A percentile compares a stretch with the other conserved stretches of the same genome.
These are phyloP conservation scores for Yamadazyma conglobata DNA, from an alignment of 1,139 yeast species.

Conservation along the genomic window DNA sequence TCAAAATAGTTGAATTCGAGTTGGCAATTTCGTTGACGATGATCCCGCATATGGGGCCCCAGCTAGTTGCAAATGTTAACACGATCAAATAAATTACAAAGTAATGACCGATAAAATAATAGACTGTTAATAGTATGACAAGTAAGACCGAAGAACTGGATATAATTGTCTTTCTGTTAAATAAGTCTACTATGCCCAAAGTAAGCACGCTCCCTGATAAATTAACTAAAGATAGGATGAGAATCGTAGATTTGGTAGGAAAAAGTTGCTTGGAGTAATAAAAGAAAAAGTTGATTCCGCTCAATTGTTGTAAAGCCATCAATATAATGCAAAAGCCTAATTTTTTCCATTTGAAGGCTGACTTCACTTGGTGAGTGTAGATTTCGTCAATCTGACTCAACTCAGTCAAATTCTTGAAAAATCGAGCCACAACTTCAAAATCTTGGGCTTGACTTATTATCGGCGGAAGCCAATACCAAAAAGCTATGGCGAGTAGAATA, in stretches of 20 bases:
- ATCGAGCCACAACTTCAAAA: conserved; percentile 3
- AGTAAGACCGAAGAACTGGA: conserved; percentile 8
- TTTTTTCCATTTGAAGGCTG: conserved; percentile 8
- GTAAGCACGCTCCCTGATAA: conserved; percentile 11
- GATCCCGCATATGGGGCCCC: conserved; percentile 36
- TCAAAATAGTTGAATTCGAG: conserved; percentile 20
- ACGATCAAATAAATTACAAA: conserved; percentile 15
- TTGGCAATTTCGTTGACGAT: conserved; percentile 22
- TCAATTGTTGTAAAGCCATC: conserved; percentile 31
- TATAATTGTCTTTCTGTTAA: conserved; percentile 9
- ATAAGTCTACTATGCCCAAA: conserved; percentile 6
- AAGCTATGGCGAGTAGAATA: conserved; percentile 5
- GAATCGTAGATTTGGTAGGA: conserved; percentile 7
- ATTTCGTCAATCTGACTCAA: no score
- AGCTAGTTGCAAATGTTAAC: conserved; percentile 25
- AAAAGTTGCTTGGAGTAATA: conserved; percentile 27
- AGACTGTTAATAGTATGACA: conserved; percentile 3
- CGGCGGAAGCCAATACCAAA: conserved; percentile 7
- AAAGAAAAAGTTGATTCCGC: conserved; percentile 34
- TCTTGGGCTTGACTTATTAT: conserved; percentile 7
- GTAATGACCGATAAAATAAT: conserved; percentile 11
- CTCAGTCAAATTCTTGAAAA: conserved; percentile 6
- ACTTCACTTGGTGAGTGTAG: no score
- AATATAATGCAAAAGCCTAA: conserved; percentile 17
- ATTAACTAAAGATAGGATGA: conserved; percentile 12